Conservation (phyloP, 2,329 filamentous ascomycete species). For the Alternaria gaisen region DNA sequence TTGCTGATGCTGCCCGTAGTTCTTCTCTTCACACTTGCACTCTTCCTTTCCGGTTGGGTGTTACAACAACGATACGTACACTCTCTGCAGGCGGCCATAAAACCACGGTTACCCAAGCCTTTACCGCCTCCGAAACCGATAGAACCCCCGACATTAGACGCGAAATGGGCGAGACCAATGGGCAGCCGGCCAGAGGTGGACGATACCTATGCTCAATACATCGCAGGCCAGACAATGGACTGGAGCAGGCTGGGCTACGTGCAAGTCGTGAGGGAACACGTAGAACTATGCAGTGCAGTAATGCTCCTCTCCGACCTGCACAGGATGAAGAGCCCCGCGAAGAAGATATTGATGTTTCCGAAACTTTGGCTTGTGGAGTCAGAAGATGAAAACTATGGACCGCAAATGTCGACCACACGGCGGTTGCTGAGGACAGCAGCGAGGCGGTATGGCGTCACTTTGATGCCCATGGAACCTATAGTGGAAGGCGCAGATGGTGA, state of each 20-base stretch:
- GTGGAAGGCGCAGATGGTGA: slow-evolving; percentile 47
- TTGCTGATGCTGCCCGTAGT: slow-evolving; percentile 55
- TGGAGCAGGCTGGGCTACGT: slow-evolving; percentile 59
- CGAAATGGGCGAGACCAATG: slow-evolving; percentile 49
- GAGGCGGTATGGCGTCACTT: slow-evolving; percentile 55
- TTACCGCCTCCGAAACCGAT: slow-evolving; percentile 46
- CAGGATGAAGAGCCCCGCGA: slow-evolving; percentile 56
- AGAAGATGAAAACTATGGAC: slow-evolving; percentile 51
- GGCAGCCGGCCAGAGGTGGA: slow-evolving; percentile 39
- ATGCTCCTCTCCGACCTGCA: slow-evolving; percentile 60
- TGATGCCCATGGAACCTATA: slow-evolving; percentile 55
- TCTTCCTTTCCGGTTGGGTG: slow-evolving; percentile 88
- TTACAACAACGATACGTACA: slow-evolving; percentile 87
- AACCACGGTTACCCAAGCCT: slow-evolving; percentile 58
- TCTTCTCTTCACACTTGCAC: slow-evolving; percentile 77
- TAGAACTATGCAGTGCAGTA: slow-evolving; percentile 59
- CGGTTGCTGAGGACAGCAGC: slow-evolving; percentile 57
- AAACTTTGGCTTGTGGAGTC: slow-evolving; percentile 45
- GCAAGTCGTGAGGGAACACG: slow-evolving; percentile 57
- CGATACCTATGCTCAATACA: slow-evolving; percentile 43
- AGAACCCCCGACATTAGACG: slow-evolving; percentile 45
- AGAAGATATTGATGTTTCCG: slow-evolving; percentile 57
- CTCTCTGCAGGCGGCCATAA: slow-evolving; percentile 78
- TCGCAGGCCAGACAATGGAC: slow-evolving; percentile 50
- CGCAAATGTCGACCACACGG: slow-evolving; percentile 55